Conservation (phyloP, 2,329 filamentous ascomycete species). For the Samsoniella hepiali region DNA sequence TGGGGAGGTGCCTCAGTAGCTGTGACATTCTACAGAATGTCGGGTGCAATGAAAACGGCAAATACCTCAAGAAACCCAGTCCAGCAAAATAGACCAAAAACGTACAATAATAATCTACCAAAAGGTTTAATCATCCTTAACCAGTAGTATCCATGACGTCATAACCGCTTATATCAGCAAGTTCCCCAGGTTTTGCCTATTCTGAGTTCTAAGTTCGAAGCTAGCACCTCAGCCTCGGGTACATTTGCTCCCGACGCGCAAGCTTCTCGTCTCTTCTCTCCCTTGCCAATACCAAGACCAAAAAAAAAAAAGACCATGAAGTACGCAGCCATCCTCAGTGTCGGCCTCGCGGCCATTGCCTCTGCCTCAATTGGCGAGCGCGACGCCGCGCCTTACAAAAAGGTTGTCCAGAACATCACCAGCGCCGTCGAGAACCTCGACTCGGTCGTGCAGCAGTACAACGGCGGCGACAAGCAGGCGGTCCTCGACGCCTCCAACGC, state of each 20-base stretch:
- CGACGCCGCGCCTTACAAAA: slow-evolving; percentile 15
- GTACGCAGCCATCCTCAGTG: neutral
- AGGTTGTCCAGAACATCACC: slow-evolving; percentile 16
- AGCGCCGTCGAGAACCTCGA: slow-evolving; percentile 11
- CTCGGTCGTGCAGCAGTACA: slow-evolving; percentile 9
- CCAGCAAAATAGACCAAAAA: too few relatives aligned
- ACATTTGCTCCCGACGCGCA: neutral
- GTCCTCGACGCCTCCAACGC: slow-evolving; percentile 14
- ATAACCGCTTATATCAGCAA: neutral
- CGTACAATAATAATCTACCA: too few relatives aligned
- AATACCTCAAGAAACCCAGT: too few relatives aligned
- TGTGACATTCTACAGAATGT: too few relatives aligned
- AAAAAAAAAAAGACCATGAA: neutral
- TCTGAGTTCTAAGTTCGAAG: neutral
- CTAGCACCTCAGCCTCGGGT: slow-evolving; percentile 1
- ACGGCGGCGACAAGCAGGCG: slow-evolving; percentile 10
- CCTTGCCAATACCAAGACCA: neutral
- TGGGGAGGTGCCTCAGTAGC: too few relatives aligned
- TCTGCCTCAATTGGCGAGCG: slow-evolving; percentile 13
- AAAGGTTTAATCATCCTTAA: too few relatives aligned
- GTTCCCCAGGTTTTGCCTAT: neutral
- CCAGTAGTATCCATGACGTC: neutral
- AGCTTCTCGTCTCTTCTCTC: neutral
- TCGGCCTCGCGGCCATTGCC: slow-evolving; percentile 9
- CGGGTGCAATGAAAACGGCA: too few relatives aligned